Base-by-base conservation (phyloP, 768 basidiomycete genomes). In the Krasilnikovozyma curviuscula region DNA sequence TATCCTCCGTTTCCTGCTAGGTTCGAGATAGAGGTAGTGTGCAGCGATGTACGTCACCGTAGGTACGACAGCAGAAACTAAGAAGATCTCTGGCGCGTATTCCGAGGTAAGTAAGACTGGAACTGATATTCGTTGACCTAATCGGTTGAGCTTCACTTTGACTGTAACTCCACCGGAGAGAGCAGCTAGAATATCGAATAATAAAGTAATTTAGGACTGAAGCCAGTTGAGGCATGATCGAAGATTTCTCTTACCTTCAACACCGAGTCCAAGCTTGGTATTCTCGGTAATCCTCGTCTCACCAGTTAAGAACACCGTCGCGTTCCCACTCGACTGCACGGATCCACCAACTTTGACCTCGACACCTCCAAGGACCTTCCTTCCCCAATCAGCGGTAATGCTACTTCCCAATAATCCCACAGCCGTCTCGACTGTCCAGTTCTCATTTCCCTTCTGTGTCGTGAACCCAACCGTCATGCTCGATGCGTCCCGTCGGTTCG, bases 21-120 rank as follows among this genome's bases (percentile, higher is more conserved):
- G 67, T 0, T 56, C 52, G 44, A 68, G 55, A 34, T 64, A 57
- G 25, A 61, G 59, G 46, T 67, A 58, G 44, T 69, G 64, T 10
- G 64, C 38, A 2, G 61, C 62, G 16, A 60, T 54, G 41, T 67
- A 63, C 5, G 57, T 47, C 0, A 58, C 49, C 6, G 63, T 61
- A 2, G 68, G 68, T 3, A 67, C 2, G 25, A 67, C 40, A 0
- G 65, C 60, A 18, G 63, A 58, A 18, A 55, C 56, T 32, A 61
- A 39, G 23, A 65, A 47, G 27, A 66, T 49, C 10, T 51, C 54
- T 0, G 63, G 57, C 29, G 65, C 60, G 29, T 66, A 55, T 30
- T 59, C 48, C 14, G 59, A 59, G 0, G 65, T 59, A 18, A 69
- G 52, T 5, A 66, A 44, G 40, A 65, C 59, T 2, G 63, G 64